Conservation (phyloP, 164 flowering plant genomes). For the Pachysandra terminalis region DNA sequence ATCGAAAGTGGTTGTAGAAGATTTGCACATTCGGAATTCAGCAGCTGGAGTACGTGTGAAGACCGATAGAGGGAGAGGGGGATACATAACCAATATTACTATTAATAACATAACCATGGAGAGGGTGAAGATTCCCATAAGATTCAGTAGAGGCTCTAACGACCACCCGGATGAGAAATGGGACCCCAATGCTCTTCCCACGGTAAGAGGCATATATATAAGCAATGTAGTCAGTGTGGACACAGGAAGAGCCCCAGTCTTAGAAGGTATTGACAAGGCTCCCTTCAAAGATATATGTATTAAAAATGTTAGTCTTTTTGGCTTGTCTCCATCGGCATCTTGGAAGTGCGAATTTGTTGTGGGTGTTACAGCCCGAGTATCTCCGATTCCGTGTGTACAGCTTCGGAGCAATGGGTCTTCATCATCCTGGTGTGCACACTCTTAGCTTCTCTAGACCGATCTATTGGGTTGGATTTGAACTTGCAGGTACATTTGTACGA, state of each 20-base stretch:
- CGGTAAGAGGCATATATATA: constrained; percentile 61
- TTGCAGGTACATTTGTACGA: too few relatives aligned
- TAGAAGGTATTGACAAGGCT: constrained; percentile 61
- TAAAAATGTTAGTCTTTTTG: constrained; percentile 58
- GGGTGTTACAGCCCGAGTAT: constrained; percentile 53
- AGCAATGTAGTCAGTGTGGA: constrained; percentile 56
- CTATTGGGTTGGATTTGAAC: too few relatives aligned
- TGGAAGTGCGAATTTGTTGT: constrained; percentile 82
- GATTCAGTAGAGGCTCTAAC: constrained; percentile 90
- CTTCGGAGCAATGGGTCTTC: constrained; percentile 42
- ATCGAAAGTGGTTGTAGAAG: constrained; percentile 59
- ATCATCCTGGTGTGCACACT: constrained; percentile 31
- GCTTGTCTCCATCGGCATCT: constrained; percentile 38
- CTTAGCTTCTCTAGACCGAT: constrained; percentile 4
- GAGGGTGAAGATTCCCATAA: constrained; percentile 78
- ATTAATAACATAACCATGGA: constrained; percentile 67
- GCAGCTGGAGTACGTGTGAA: constrained; percentile 95
- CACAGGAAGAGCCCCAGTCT: constrained; percentile 60
- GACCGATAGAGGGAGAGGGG: constrained; percentile 91
- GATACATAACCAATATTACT: constrained; percentile 70
- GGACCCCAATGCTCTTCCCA: constrained; percentile 81
- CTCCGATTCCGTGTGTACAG: constrained; percentile 68
- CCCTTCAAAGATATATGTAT: constrained; percentile 71
- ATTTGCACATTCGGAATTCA: constrained; percentile 62
- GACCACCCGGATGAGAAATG: constrained; percentile 92